These are phyloP conservation scores for Hanseniaspora thailandica DNA, from an alignment of 805 yeast species.

Conservation along the genomic window DNA sequence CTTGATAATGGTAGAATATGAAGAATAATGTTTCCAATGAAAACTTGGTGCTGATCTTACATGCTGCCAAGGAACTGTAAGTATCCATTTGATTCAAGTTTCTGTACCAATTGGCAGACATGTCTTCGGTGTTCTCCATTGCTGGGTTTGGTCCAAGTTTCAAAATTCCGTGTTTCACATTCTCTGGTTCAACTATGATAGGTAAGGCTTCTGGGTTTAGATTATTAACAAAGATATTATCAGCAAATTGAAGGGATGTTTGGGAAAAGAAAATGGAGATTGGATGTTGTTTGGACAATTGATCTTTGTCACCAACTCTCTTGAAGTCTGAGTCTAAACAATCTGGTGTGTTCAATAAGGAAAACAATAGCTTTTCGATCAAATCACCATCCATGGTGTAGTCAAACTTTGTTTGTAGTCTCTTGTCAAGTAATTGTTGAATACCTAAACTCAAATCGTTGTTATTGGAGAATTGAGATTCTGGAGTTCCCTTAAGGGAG, in stretches of 20 bases:
- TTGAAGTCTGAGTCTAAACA: conserved; percentile 84
- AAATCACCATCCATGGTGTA: conserved; percentile 22
- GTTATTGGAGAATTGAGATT: background rate
- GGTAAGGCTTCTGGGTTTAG: conserved; percentile 10
- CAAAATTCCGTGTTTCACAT: conserved; percentile 9
- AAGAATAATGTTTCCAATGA: conserved; percentile 83
- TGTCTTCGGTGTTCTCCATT: conserved; percentile 3
- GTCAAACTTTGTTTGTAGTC: background rate
- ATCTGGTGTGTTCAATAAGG: conserved; percentile 83
- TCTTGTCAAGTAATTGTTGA: background rate
- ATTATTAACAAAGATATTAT: conserved; percentile 19
- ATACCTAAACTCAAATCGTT: background rate
- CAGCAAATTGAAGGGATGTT: conserved; percentile 28
- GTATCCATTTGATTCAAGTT: conserved; percentile 21
- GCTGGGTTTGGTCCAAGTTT: conserved; percentile 10
- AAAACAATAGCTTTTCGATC: conserved; percentile 47
- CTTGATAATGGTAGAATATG: conserved; percentile 74
- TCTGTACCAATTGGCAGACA: conserved; percentile 12
- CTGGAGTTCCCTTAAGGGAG: background rate
- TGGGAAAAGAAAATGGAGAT: conserved; percentile 81
- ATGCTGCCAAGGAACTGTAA: conserved; percentile 33
- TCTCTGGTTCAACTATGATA: conserved; percentile 1
- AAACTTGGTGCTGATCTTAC: conserved; percentile 56
- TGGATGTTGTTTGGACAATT: conserved; percentile 74
- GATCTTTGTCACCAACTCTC: conserved; percentile 42